A percentile compares a stretch with the other conserved stretches of the same genome.
phyloP scores from a whole-genome alignment of 2,329 filamentous ascomycete species.

The Hymenoscyphus occultus region DNA sequence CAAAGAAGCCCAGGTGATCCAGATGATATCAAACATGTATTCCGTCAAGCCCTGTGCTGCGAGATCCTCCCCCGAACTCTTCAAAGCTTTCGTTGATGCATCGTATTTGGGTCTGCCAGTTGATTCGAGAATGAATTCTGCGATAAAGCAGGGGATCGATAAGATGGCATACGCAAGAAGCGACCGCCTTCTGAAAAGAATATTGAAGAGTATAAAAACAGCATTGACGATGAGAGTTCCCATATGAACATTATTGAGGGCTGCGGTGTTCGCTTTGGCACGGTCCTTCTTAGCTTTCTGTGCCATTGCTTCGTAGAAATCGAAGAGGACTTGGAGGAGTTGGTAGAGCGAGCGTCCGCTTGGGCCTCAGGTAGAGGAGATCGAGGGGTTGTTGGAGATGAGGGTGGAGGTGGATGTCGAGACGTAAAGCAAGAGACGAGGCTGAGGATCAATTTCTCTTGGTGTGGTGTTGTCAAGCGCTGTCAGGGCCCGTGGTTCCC shows the following conservation, averaged over 20 bases:
- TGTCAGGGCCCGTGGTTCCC: background rate
- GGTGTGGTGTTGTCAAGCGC: background rate
- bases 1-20: constrained; percentile 84
- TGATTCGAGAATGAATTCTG: constrained; percentile 82
- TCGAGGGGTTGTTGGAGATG: background rate
- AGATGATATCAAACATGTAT: constrained; percentile 96
- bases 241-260: constrained; percentile 79
- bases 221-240: constrained; percentile 69
- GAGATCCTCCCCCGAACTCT: constrained; percentile 80
- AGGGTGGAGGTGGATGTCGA: background rate
- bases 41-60: constrained; percentile 85
- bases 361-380: background rate
- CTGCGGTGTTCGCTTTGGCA: constrained; percentile 73
- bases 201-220: constrained; percentile 71
- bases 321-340: background rate
- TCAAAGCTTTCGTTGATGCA: constrained; percentile 52
- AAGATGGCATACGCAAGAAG: constrained; percentile 68
- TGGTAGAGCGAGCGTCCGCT: background rate
- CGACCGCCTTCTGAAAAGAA: constrained; percentile 59
- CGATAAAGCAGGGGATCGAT: constrained; percentile 70
- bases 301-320: constrained; percentile 28
- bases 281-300: constrained; percentile 45
- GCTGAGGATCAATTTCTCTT: background rate
- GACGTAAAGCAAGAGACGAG: background rate
- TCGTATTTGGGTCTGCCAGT: constrained; percentile 75